Percentiles rank a stretch among this genome's conserved stretches.
Evolutionary conservation across 148 eudicot genomes (phyloP).

Genomic region (Vaccinium macrocarpon): DNA sequence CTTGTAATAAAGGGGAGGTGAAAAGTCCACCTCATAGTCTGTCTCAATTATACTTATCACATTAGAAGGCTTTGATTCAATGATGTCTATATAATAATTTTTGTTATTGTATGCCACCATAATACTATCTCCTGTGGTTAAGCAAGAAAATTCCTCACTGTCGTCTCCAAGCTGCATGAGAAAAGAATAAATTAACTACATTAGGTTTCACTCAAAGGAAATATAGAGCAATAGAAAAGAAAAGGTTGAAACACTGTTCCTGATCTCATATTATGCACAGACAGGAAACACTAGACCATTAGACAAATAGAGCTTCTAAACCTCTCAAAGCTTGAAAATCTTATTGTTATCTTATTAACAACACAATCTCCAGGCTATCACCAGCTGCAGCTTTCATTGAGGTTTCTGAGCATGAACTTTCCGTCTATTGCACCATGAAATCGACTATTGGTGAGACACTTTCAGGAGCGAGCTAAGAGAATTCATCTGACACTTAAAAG

Average conservation of each 20-base stretch:
- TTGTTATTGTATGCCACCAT: slow-evolving; percentile 93
- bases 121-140: slow-evolving; percentile 86
- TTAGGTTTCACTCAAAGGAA: background rate
- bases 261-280: background rate
- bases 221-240: background rate
- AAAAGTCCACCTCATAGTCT: slow-evolving; percentile 96
- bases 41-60: slow-evolving; percentile 90
- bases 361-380: background rate
- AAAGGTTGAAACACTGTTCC: background rate
- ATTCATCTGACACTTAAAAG: slow-evolving; percentile 64
- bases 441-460: slow-evolving; percentile 44
- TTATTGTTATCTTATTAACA: background rate
- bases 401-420: background rate
- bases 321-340: background rate
- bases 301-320: background rate
- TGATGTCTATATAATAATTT: slow-evolving; percentile 83
- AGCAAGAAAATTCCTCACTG: slow-evolving; percentile 92
- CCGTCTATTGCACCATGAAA: background rate
- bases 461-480: slow-evolving; percentile 68
- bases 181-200: background rate
- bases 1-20: slow-evolving; percentile 95
- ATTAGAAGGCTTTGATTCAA: slow-evolving; percentile 76
- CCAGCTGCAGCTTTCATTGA: background rate
- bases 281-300: background rate
- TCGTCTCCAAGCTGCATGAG: slow-evolving; percentile 88